A percentile compares a stretch with the other conserved stretches of the same genome.
Conservation (phyloP, 345 rosid genomes). For the Hibiscus mutabilis region DNA sequence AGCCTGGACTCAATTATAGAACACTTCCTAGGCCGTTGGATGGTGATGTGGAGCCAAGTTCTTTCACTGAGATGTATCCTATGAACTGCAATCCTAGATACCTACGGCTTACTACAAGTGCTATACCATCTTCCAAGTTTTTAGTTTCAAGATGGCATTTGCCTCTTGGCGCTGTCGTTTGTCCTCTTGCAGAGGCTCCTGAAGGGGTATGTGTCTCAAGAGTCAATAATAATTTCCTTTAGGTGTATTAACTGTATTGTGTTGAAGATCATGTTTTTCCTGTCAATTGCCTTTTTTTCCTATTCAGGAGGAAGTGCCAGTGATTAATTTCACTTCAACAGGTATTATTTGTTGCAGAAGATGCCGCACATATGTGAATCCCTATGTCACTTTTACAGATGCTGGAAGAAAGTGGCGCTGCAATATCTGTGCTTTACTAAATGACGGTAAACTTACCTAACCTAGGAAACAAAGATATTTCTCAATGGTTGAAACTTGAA, state of each 20-base stretch:
- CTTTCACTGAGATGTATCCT: slow-evolving; percentile 51
- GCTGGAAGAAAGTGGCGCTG: slow-evolving; percentile 99
- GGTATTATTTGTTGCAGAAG: slow-evolving; percentile 97
- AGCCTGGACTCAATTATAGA: slow-evolving; percentile 66
- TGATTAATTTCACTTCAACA: slow-evolving; percentile 71
- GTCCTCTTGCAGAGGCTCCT: slow-evolving; percentile 91
- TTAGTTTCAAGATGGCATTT: slow-evolving; percentile 96
- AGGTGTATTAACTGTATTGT: not conserved
- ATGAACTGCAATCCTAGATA: slow-evolving; percentile 82
- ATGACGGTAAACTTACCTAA: slow-evolving; percentile 61
- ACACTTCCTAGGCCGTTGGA: slow-evolving; percentile 91
- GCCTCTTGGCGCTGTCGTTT: too few relatives aligned
- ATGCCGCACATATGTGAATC: slow-evolving; percentile 96
- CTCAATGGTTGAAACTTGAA: not conserved
- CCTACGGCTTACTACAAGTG: slow-evolving; percentile 78
- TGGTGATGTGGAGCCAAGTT: slow-evolving; percentile 78
- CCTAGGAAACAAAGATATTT: not conserved
- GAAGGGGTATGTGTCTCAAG: slow-evolving; percentile 62
- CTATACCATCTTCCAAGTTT: slow-evolving; percentile 85
- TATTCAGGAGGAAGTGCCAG: slow-evolving; percentile 86
- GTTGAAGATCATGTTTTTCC: slow-evolving; percentile 12
- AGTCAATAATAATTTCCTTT: slow-evolving; percentile 12
- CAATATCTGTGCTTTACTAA: slow-evolving; percentile 82
- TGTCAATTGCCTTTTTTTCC: slow-evolving; percentile 18
- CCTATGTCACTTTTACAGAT: slow-evolving; percentile 82